Evolutionary conservation across 1,284 basidiomycete genomes (phyloP), one percentile per base, ranked within the genome.

Genomic region (Neonothopanus nambi): DNA sequence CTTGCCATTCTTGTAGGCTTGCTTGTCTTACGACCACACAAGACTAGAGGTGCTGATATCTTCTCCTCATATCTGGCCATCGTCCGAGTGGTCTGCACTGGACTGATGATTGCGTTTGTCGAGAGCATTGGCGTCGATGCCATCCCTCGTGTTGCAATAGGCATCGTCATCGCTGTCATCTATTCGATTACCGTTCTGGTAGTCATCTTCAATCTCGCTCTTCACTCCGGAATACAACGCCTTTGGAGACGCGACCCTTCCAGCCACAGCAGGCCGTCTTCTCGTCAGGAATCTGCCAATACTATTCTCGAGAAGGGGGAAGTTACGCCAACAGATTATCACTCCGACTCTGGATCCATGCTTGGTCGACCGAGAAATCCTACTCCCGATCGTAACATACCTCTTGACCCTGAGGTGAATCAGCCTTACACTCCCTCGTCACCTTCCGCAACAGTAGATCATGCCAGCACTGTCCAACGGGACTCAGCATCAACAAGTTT

Each of bases 111-210:
- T 59, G 78, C 86, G 0, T 92, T 93, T 65, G 69, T 89, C 45
- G 73, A 84, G 61, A 73, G 67, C 6, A 62, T 92, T 23, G 63
- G 70, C 3, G 74, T 92, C 26, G 71, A 77, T 20, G 76, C 90
- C 24, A 93, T 93, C 58, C 81, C 83, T 17, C 84, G 91, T n/a
- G 85, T 87, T 2, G 87, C 74, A 20, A 82, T 93, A 52, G 90
- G 89, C 13, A 75, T 85, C 51, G 75, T 89, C 54, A 73, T 81
- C 37, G 79, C 80, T 8, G 74, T 85, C 39, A 75, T 87, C 46
- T 83, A 80, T 63, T 81, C 82, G 5, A 67, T 86, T 26, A 72
- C 84, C 0, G 72, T 87, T 43, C 57, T 89, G 46, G 66, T 87
- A 50, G 73, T 85, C 67, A 77, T 85, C 61, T 55, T 82, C 65